Percentiles rank a stretch among this genome's conserved stretches.
These are phyloP conservation scores for Annona squamosa DNA, from an alignment of 164 flowering plant genomes.

Conservation along the genomic window DNA sequence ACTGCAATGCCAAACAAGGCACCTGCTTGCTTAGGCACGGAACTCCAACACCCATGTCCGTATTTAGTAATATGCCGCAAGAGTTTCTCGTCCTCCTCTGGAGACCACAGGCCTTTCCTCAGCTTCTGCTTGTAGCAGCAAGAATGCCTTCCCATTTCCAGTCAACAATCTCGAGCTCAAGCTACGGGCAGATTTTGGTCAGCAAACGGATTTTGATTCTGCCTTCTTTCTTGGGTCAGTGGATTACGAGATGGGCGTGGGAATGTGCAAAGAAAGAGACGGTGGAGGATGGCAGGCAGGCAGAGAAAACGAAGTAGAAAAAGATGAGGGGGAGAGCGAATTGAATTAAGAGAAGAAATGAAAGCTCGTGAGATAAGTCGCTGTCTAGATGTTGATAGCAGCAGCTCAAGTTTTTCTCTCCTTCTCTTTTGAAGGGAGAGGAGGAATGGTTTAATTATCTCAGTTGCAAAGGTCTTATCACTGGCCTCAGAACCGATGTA, in stretches of 20 bases:
- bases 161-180: not conserved
- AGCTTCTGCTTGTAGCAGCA: constrained; percentile 93
- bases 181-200: not conserved
- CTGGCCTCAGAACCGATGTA: constrained; percentile 26
- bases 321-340: not conserved
- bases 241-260: constrained; percentile 9
- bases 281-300: constrained; percentile 5
- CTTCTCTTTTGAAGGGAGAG: constrained; percentile 4
- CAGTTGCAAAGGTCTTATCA: constrained; percentile 42
- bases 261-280: constrained; percentile 9
- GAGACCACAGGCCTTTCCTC: constrained; percentile 92
- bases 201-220: constrained; percentile 1
- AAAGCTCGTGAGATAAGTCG: constrained; percentile 23
- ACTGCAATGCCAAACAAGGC: constrained; percentile 3
- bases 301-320: constrained; percentile 13
- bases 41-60: constrained; percentile 98
- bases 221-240: not conserved
- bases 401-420: constrained; percentile 12
- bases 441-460: constrained; percentile 24
- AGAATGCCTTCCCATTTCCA: constrained; percentile 77
- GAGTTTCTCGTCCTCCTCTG: constrained; percentile 93
- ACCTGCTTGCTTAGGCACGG: constrained; percentile 93
- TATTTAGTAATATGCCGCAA: constrained; percentile 65
- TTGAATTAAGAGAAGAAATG: constrained; percentile 43
- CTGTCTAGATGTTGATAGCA: constrained; percentile 23